Evolutionary conservation across 306 rosid genomes (phyloP), one percentile per base, ranked within the genome.

Genomic region (Arachis hypogaea): DNA sequence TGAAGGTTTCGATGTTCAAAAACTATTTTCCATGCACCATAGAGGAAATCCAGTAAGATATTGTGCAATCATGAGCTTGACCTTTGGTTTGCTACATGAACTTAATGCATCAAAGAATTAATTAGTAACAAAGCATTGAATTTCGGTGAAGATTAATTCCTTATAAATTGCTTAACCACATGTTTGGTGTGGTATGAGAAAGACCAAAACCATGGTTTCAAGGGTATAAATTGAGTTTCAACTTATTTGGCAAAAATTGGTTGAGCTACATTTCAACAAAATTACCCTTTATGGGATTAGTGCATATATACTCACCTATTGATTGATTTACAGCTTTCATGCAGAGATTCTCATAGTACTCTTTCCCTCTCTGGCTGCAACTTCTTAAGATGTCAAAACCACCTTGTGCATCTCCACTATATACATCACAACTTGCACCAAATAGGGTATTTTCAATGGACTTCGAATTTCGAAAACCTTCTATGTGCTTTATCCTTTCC

Each of bases 291-390:
- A 41, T 33, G 42, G 9, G 58, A n/a, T 61, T 50, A 61, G n/a
- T 63, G 68, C 38, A 33, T 56, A 63, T 71, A 75, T 66, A 81
- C 90, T 44, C 59, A 94, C 97, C 97, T 55, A 94, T 94, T 73
- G 98, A 91, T 83, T 94, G 97, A 87, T 94, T 94, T 63, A 94
- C 96, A 50, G 98, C 96, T 77, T 94, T 94, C 97, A 94, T 91
- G 96, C 98, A 94, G 68, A 94, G 94, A 82, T 94, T 94, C 78
- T 94, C 96, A 36, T 94, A 94, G 69, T 94, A 89, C 52, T 91
- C 93, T 85, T 82, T 93, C 68, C 97, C 98, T 87, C 93, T 85
- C 78, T 57, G 81, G 64, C 75, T 88, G 88, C 97, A 88, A 82
- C 90, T 86, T 86, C 90, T 84, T 77, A 94, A 82, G 74, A 91